Base-by-base conservation (phyloP, 2,329 filamentous ascomycete species). In the Meredithiella fracta region DNA sequence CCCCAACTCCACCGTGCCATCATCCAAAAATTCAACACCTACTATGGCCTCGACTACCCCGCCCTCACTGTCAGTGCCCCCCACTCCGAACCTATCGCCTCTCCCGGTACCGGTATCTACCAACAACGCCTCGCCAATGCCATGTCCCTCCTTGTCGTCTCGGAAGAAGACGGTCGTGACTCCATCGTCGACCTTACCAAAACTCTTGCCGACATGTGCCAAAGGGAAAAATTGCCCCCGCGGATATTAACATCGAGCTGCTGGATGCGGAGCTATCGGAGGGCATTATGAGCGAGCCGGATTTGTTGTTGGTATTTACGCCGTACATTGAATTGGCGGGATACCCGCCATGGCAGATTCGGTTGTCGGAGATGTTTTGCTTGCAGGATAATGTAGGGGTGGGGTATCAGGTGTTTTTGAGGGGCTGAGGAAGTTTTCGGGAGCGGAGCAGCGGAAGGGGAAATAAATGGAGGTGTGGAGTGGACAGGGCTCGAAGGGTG, bases 301-400 rank as follows among this genome's bases (percentile, higher is more conserved):
- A 97, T 66, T 73, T 98, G 14, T 72, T 98, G 58, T 78, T 98
- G 55, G 72, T 95, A 7, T 98, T 98, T 67, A 82, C 85, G 1
- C 86, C 90, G 3, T 80, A 82, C 52, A 80, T 97, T 55, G 83
- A 89, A 66, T 70, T 98, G 47, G 83, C 88, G 55, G 89, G 92
- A 8, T 98, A 97, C 66, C 92, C 92, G 8, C 92, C 92, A 1
- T 98, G 92, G 92, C 92, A 96, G 69, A 78, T 97, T 60, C 79
- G 92, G 47, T 72, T 98, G 65, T 96, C 90, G 0, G 92, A 98
- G 73, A 96, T 98, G 58, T 96, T 90, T 67, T 79, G 82, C 63
- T 72, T 86, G 11, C 76, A 77, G 57, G 85, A 90, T 65, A 88
- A 88, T 67, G 78, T 85, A 60, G 82, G 82, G 1, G 90, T 98